Evolutionary conservation across 129 eudicot species (phyloP).

Genomic region (Saussurea involucrata): DNA sequence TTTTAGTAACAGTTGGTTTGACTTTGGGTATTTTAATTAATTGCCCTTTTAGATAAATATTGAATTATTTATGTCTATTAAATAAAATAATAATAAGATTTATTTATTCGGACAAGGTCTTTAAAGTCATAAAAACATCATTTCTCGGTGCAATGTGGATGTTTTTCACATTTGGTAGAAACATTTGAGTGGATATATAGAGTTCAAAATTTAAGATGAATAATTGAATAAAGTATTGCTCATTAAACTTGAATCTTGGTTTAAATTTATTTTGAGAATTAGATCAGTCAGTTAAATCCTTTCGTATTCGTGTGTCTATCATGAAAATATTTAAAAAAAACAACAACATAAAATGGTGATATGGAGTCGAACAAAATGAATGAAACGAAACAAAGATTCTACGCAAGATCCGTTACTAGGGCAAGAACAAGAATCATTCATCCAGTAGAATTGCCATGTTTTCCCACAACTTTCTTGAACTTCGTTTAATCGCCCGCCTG

Average conservation of each 20-base stretch:
- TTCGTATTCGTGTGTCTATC: background rate
- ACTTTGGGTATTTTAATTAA: too few relatives aligned
- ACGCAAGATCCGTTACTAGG: background rate
- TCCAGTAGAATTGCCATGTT: conserved; percentile 24
- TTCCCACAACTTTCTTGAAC: conserved; percentile 30
- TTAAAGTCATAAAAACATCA: background rate
- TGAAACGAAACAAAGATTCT: background rate
- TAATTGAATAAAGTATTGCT: background rate
- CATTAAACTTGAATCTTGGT: background rate
- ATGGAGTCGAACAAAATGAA: background rate
- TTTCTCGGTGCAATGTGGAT: background rate
- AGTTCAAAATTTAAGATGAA: background rate
- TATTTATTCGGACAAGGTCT: background rate
- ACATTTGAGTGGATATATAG: background rate
- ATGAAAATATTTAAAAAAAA: background rate
- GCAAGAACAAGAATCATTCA: background rate
- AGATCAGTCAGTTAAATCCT: background rate
- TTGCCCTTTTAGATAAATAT: too few relatives aligned
- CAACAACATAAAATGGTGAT: background rate
- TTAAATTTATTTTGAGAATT: background rate
- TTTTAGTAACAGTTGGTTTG: too few relatives aligned
- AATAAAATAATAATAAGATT: too few relatives aligned
- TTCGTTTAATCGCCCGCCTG: background rate
- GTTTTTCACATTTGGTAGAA: background rate
- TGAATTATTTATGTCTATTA: too few relatives aligned